These are phyloP conservation scores for Penicillium sp. DNA, from an alignment of 2,329 filamentous ascomycete species.

Conservation along the genomic window DNA sequence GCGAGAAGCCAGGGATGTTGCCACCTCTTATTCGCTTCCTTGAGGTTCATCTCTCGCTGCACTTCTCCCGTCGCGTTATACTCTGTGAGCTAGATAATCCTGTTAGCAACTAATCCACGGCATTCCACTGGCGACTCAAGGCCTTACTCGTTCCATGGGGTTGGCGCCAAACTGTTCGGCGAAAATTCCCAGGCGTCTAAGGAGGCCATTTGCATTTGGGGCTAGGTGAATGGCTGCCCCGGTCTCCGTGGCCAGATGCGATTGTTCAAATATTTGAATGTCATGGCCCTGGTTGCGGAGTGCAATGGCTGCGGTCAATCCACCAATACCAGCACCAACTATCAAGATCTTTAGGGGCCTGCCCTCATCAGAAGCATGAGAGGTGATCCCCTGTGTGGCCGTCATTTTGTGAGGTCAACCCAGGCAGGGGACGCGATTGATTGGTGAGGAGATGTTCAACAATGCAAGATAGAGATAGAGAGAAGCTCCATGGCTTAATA, in stretches of 20 bases:
- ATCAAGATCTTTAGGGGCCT: neutral
- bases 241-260: neutral
- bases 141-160: neutral
- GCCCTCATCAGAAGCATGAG: neutral
- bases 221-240: neutral
- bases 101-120: neutral
- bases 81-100: neutral
- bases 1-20: conserved; percentile 43
- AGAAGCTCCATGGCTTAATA: neutral
- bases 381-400: neutral
- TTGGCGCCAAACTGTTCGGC: neutral
- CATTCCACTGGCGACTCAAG: neutral
- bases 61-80: neutral
- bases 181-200: neutral
- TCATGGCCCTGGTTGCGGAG: neutral
- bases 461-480: neutral
- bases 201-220: neutral
- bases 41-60: neutral
- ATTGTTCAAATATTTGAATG: neutral
- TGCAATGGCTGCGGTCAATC: neutral
- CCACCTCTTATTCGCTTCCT: neutral
- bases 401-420: neutral
- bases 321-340: neutral
- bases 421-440: neutral
- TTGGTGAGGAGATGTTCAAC: neutral